phyloP scores from a whole-genome alignment of 495 filamentous ascomycete genomes.

The Aspergillus olivimuriae region DNA sequence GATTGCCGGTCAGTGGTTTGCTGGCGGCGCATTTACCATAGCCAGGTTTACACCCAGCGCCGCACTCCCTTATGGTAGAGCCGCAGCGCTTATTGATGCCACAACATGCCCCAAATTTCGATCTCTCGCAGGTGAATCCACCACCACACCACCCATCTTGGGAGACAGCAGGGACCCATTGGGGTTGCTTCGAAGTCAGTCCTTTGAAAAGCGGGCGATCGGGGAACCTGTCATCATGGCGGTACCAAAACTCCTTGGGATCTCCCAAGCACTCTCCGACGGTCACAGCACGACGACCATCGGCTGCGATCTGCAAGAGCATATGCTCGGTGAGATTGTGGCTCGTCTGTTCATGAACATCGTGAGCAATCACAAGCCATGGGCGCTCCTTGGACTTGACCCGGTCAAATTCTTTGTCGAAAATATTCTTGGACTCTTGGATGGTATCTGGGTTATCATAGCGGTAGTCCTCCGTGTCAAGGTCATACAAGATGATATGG shows the following conservation, averaged over 20 bases:
- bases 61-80: conserved; percentile 43
- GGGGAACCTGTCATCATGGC: conserved; percentile 23
- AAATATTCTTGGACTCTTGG: conserved; percentile 67
- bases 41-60: conserved; percentile 39
- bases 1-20: too few species aligned
- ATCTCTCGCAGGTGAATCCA: conserved; percentile 44
- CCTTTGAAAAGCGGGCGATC: conserved; percentile 15
- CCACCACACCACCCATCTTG: conserved; percentile 47
- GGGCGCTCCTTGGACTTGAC: conserved; percentile 37
- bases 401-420: conserved; percentile 45
- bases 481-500: conserved; percentile 66
- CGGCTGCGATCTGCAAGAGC: conserved; percentile 46
- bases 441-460: conserved; percentile 54
- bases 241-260: conserved; percentile 65
- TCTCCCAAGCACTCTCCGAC: conserved; percentile 74
- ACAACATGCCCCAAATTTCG: conserved; percentile 38
- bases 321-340: conserved; percentile 73
- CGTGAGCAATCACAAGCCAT: conserved; percentile 70
- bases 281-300: conserved; percentile 63
- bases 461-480: conserved; percentile 75
- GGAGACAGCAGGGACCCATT: conserved; percentile 39
- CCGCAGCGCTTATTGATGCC: conserved; percentile 40
- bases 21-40: conserved; percentile 49
- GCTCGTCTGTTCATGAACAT: conserved; percentile 71
- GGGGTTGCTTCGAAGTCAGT: conserved; percentile 26